phyloP scores from a whole-genome alignment of 2,329 filamentous ascomycete genomes.

The Aspergillus luchuensis region DNA sequence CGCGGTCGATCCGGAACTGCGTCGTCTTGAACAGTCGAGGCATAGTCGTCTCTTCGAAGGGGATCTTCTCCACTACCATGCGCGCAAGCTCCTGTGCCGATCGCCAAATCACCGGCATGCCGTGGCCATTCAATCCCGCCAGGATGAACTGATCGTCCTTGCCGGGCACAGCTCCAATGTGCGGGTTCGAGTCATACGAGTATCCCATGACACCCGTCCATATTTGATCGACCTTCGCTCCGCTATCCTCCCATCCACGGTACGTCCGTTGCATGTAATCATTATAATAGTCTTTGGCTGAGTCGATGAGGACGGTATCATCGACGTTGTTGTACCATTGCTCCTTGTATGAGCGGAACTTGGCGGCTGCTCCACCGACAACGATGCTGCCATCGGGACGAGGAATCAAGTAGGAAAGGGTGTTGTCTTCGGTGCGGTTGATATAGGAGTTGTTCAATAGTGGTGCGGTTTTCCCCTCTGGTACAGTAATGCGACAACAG shows the following conservation, averaged over 20 bases:
- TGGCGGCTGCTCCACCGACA: slow-evolving; percentile 63
- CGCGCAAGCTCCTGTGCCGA: slow-evolving; percentile 59
- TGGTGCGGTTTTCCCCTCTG: slow-evolving; percentile 25
- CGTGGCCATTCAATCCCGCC: slow-evolving; percentile 66
- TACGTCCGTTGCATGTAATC: slow-evolving; percentile 40
- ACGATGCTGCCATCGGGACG: slow-evolving; percentile 57
- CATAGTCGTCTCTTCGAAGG: slow-evolving; percentile 31
- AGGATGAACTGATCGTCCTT: slow-evolving; percentile 56
- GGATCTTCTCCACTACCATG: slow-evolving; percentile 49
- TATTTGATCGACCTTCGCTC: slow-evolving; percentile 28
- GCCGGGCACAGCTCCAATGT: slow-evolving; percentile 54
- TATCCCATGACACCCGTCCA: slow-evolving; percentile 55
- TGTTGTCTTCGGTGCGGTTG: slow-evolving; percentile 51
- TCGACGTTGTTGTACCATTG: slow-evolving; percentile 49
- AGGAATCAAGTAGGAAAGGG: slow-evolving; percentile 60
- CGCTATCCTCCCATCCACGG: slow-evolving; percentile 38
- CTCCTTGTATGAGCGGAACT: slow-evolving; percentile 24
- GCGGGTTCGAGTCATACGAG: slow-evolving; percentile 53
- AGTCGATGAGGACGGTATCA: slow-evolving; percentile 53
- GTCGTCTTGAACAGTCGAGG: slow-evolving; percentile 35
- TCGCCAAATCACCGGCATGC: slow-evolving; percentile 65
- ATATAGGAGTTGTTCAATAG: slow-evolving; percentile 55
- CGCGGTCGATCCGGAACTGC: slow-evolving; percentile 27
- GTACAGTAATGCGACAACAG: slow-evolving; percentile 35
- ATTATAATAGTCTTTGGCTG: slow-evolving; percentile 44